Conservation (phyloP, 257 asterid genomes). For the Salvia splendens region DNA sequence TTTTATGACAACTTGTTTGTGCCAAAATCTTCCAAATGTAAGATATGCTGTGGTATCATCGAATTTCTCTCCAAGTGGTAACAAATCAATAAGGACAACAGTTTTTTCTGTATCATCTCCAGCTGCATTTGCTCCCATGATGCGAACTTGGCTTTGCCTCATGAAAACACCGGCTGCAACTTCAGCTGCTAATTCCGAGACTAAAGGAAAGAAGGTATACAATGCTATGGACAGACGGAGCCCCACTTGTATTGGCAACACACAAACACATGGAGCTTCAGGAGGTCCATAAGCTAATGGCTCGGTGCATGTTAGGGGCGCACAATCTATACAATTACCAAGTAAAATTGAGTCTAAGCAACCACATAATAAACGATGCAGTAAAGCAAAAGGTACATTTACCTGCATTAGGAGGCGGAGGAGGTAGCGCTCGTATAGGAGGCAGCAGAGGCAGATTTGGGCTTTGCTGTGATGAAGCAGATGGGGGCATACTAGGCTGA, state of each 20-base stretch:
- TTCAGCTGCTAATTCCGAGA: constrained; percentile 81
- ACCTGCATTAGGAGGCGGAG: constrained; percentile 94
- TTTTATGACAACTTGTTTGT: constrained; percentile 60
- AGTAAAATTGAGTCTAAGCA: constrained; percentile 10
- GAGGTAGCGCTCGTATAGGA: constrained; percentile 69
- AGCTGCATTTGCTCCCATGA: constrained; percentile 93
- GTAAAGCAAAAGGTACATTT: constrained; percentile 18
- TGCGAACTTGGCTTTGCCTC: constrained; percentile 87
- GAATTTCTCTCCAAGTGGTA: constrained; percentile 68
- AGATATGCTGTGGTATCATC: constrained; percentile 64
- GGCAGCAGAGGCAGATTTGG: constrained; percentile 52
- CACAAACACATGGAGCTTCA: constrained; percentile 77
- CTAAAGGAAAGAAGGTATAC: constrained; percentile 86
- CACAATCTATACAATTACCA: constrained; percentile 57
- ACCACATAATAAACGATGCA: constrained; percentile 5
- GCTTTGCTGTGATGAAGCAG: constrained; percentile 43
- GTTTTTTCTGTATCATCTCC: constrained; percentile 77
- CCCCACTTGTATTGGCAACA: constrained; percentile 80
- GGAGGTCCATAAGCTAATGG: constrained; percentile 78
- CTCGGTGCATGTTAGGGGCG: constrained; percentile 65
- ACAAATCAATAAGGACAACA: constrained; percentile 69
- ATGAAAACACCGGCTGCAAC: constrained; percentile 74
- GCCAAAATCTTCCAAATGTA: constrained; percentile 79
- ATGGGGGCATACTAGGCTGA: constrained; percentile 57
- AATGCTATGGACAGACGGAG: constrained; percentile 67